phyloP scores from a whole-genome alignment of 345 rosid genomes.

The Erucastrum elatum region DNA sequence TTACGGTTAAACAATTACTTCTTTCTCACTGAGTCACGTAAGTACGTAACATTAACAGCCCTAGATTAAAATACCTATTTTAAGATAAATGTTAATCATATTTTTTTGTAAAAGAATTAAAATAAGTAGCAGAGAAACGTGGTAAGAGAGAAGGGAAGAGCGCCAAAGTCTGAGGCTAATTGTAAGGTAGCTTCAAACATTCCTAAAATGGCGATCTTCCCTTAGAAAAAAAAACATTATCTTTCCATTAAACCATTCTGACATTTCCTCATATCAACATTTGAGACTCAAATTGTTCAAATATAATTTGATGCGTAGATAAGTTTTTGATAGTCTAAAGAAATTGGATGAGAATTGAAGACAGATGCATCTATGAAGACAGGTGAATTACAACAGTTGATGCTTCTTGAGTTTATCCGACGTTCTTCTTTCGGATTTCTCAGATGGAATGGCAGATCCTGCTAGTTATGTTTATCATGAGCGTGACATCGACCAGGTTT shows the following conservation, averaged over 20 bases:
- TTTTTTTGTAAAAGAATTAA: background rate
- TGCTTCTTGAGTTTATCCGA: slow-evolving; percentile 56
- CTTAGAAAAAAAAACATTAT: slow-evolving; percentile 23
- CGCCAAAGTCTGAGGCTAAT: slow-evolving; percentile 60
- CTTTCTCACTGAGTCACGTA: slow-evolving; percentile 6
- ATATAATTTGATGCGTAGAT: background rate
- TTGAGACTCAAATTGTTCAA: background rate
- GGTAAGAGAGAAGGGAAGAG: slow-evolving; percentile 50
- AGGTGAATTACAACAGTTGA: slow-evolving; percentile 54
- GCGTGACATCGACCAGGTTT: slow-evolving; percentile 89
- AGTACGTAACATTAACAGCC: background rate
- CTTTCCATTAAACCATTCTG: slow-evolving; percentile 23
- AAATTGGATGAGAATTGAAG: slow-evolving; percentile 51
- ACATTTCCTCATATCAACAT: slow-evolving; percentile 23
- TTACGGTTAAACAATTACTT: background rate
- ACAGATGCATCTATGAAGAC: slow-evolving; percentile 92
- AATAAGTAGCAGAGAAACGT: slow-evolving; percentile 37
- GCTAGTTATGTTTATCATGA: slow-evolving; percentile 67
- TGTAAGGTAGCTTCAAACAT: slow-evolving; percentile 48
- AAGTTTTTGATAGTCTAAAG: slow-evolving; percentile 18
- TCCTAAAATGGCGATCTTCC: slow-evolving; percentile 42
- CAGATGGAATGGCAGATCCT: slow-evolving; percentile 99
- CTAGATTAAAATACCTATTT: slow-evolving; percentile 25
- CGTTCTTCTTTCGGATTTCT: slow-evolving; percentile 52
- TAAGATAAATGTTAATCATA: slow-evolving; percentile 25